phyloP scores from a whole-genome alignment of 495 filamentous ascomycete species.

The Glonium stellatum region DNA sequence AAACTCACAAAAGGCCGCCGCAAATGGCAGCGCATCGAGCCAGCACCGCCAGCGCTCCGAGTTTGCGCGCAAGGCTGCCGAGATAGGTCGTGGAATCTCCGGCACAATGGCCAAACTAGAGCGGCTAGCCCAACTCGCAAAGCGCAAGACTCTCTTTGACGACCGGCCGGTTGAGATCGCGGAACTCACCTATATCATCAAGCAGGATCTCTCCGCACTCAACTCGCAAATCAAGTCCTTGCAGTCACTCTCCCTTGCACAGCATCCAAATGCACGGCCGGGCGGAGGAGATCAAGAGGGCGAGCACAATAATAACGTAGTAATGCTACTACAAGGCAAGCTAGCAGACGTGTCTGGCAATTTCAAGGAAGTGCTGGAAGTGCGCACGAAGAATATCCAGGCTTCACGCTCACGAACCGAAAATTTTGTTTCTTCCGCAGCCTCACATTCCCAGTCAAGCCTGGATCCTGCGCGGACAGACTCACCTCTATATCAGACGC shows the following conservation, averaged over 20 bases:
- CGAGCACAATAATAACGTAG: constrained; percentile 96
- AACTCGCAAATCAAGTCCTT: constrained; percentile 80
- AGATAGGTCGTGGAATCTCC: constrained; percentile 81
- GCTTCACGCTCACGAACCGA: constrained; percentile 86
- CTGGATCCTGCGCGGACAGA: constrained; percentile 46
- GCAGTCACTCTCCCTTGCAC: constrained; percentile 61
- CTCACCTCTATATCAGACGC: constrained; percentile 82
- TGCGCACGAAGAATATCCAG: constrained; percentile 97
- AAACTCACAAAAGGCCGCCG: constrained; percentile 60
- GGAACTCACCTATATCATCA: constrained; percentile 92
- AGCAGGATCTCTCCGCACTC: constrained; percentile 86
- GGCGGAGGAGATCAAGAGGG: constrained; percentile 71
- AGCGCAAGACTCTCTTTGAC: constrained; percentile 94
- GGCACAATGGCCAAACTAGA: constrained; percentile 91
- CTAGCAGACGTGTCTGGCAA: constrained; percentile 87
- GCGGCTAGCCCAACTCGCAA: constrained; percentile 85
- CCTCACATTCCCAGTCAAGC: constrained; percentile 58
- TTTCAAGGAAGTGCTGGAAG: constrained; percentile 96
- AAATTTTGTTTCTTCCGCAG: constrained; percentile 89
- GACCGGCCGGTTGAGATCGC: constrained; percentile 95
- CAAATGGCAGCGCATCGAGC: constrained; percentile 51
- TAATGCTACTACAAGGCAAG: constrained; percentile 87
- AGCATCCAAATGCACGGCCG: constrained; percentile 56
- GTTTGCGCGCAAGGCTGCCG: constrained; percentile 81
- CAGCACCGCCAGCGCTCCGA: constrained; percentile 53